Evolutionary conservation across 257 asterid species (phyloP), one percentile per base, ranked within the genome.

Genomic region (Nicotiana otophora): DNA sequence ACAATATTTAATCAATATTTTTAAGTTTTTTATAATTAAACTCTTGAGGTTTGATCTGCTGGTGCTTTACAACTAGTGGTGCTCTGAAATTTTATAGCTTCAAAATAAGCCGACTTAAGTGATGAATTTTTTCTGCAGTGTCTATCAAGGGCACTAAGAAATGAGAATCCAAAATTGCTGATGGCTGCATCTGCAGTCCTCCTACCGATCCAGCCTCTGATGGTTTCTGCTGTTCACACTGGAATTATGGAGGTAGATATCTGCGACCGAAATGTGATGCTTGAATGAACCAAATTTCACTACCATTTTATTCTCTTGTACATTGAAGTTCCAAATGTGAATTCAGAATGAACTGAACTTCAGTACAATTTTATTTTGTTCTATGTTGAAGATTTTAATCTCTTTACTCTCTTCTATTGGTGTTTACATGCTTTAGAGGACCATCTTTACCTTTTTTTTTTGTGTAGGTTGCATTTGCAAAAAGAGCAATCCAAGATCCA

Each of bases 171-270:
- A n/a, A 96, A 92, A 89, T 80, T 91, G 65, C 90, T 96, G 78
- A 96, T 92, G 98, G 97, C 94, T 11, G 98, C 97, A 55, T 89
- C 99, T 67, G 98, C 98, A 42, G 65, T 92, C 75, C 75, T 88
- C 84, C 86, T 96, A 78, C 98, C 99, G 11, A 85, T 96, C 84
- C 98, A 94, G 81, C 99, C 99, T 64, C 86, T 96, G 36, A 90
- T 94, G 98, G 99, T 96, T 84, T 92, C 99, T 62, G 99, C 93
- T 81, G 92, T 96, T 77, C 98, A 96, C 88, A 93, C 98, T 5
- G 99, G 98, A 84, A 86, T 96, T 88, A 93, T 96, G 98, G 98
- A 96, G 99, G 99, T 92, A 91, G 31, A 60, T 70, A 77, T 81
- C 79, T 74, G 31, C 30, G 53, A 14, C 33, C 28, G 23, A 31